Evolutionary conservation across 106 monocot species (phyloP), one percentile per base, ranked within the genome.

Genomic region (Cymbidium sinense): DNA sequence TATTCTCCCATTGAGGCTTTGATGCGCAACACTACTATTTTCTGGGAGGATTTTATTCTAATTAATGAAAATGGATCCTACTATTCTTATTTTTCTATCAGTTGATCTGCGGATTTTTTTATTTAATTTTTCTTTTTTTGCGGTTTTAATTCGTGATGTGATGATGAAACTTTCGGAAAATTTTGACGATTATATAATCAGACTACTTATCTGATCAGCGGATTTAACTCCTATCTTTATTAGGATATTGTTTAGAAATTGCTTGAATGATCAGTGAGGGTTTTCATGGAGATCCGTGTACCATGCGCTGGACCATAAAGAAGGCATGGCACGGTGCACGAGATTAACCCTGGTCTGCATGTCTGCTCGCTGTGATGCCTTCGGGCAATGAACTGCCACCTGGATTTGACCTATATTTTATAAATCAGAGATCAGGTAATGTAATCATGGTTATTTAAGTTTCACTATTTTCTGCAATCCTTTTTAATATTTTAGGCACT

Each of bases 341-440:
- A 94, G 36, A 94, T 76, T 9, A 74, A 89, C 55, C 8, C 11
- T 34, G 94, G 87, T 94, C 87, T 11, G 71, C 83, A 91, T 94
- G 91, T 94, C 94, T 94, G 94, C 91, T 78, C 69, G 86, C 89
- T 37, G 79, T 87, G 94, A 94, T 83, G 89, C 87, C 87, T 44
- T 87, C 64, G 87, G 87, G 91, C 88, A 36, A 78, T 91, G 91
- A 91, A 87, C 47, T 33, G 4, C 80, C 74, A 76, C 91, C 94
- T 94, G 94, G 91, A 91, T 89, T 82, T 73, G 82, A 88, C 84
- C 82, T 58, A 90, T 83, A 93, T 50, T 50, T 73, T 64, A 5
- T 25, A 39, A 7, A 39, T 3, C 37, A 39, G 7, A 4, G 37
- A 7, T 39, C 5, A 39, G 37, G 3, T 39, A 39, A 39, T 39